A percentile compares a stretch with the other conserved stretches of the same genome.
phyloP scores from a whole-genome alignment of 148 eudicot genomes.

The Silene conica region DNA sequence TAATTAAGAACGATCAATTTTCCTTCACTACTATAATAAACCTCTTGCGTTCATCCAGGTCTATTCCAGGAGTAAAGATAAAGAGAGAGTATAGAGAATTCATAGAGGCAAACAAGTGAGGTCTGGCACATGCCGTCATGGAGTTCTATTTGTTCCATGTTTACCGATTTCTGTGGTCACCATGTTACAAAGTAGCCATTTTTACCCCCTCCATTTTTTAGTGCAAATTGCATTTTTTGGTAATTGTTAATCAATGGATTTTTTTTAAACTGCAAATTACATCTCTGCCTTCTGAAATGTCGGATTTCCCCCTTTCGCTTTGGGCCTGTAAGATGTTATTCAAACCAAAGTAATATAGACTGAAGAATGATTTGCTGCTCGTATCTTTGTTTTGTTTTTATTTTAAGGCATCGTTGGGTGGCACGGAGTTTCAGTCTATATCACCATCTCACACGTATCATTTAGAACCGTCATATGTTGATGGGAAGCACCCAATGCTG shows the following conservation, averaged over 20 bases:
- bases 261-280: too few species aligned
- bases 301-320: background rate
- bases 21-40: slow-evolving; percentile 4
- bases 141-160: too few species aligned
- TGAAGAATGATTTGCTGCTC: background rate
- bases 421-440: background rate
- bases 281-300: too few species aligned
- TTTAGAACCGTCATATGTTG: too few species aligned
- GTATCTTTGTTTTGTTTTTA: background rate
- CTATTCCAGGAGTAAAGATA: slow-evolving; percentile 91
- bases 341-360: background rate
- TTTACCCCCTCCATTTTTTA: too few species aligned
- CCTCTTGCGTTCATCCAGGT: slow-evolving; percentile 48
- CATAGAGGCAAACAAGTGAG: slow-evolving; percentile 72
- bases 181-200: too few species aligned
- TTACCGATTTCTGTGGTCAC: too few species aligned
- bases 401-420: background rate
- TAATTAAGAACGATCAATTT: background rate
- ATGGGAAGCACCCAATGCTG: too few species aligned
- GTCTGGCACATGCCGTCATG: too few species aligned
- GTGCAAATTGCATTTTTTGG: too few species aligned
- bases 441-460: too few species aligned
- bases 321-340: background rate
- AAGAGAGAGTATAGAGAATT: slow-evolving; percentile 98
- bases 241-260: too few species aligned